Evolutionary conservation across 495 filamentous ascomycete species (phyloP).

Genomic region (Talaromyces proteolyticus): DNA sequence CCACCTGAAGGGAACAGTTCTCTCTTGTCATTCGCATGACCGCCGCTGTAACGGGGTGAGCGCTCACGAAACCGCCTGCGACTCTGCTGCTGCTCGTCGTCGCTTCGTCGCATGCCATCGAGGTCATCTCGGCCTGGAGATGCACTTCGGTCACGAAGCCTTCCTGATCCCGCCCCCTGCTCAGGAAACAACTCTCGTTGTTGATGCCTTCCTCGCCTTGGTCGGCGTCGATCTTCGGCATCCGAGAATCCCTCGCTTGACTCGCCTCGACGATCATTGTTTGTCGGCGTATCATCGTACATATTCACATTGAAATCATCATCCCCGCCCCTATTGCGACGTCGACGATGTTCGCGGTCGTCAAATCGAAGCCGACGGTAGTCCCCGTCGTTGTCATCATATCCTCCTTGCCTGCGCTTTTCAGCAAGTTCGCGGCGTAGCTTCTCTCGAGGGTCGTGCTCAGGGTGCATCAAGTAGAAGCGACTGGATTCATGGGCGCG

Average conservation of each 20-base stretch:
- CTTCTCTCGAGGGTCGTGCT: conserved; percentile 77
- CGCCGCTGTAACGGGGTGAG: conserved; percentile 19
- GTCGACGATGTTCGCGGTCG: conserved; percentile 47
- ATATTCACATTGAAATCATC: conserved; percentile 63
- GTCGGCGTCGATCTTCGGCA: conserved; percentile 23
- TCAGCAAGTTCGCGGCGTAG: conserved; percentile 43
- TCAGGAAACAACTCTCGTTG: conserved; percentile 51
- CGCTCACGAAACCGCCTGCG: conserved; percentile 37
- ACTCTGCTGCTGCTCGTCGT: conserved; percentile 23
- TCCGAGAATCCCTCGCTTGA: conserved; percentile 22
- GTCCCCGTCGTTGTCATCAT: conserved; percentile 54
- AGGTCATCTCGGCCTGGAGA: conserved; percentile 61
- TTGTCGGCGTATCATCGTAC: conserved; percentile 62
- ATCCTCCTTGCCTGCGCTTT: conserved; percentile 46
- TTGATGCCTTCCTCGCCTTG: conserved; percentile 19
- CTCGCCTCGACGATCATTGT: conserved; percentile 6
- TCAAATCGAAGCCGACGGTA: conserved; percentile 53
- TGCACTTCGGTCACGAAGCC: conserved; percentile 58
- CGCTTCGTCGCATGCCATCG: conserved; percentile 49
- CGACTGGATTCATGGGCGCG: conserved; percentile 75
- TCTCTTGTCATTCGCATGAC: conserved; percentile 29
- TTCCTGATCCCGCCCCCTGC: conserved; percentile 20
- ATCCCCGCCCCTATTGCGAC: conserved; percentile 43
- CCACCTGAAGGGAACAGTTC: conserved; percentile 37
- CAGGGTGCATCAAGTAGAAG: conserved; percentile 86